A percentile compares a stretch with the other conserved stretches of the same genome.
Conservation (phyloP, 139 green algal genomes). For the Raphidocelis subcapitata region DNA sequence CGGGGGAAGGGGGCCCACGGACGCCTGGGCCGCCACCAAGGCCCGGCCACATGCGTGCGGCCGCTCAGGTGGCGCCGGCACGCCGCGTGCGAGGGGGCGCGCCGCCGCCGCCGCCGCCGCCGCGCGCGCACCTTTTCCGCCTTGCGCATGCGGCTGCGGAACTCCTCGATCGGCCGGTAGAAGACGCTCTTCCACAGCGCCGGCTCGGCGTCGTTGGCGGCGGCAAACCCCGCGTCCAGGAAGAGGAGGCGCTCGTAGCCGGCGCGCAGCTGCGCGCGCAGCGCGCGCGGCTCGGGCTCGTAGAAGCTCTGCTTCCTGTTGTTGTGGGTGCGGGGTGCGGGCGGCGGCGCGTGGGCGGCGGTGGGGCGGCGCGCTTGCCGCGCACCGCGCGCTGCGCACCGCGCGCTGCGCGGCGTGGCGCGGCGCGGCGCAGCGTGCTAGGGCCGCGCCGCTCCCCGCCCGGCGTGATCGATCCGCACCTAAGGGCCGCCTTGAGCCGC, state of each 20-base stretch:
- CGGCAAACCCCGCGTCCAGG: slow-evolving; percentile 45
- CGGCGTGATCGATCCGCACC: background rate
- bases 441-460: no score
- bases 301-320: slow-evolving; percentile 50
- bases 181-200: slow-evolving; percentile 71
- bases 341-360: background rate
- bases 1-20: no score
- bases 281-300: slow-evolving; percentile 42
- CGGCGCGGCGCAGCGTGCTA: no score
- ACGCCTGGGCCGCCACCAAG: no score
- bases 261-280: slow-evolving; percentile 47
- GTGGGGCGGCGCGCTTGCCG: background rate
- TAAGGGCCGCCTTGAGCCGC: slow-evolving; percentile 33
- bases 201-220: slow-evolving; percentile 48
- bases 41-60: no score
- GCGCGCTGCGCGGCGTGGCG: background rate
- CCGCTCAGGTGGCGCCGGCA: no score
- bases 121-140: slow-evolving; percentile 28
- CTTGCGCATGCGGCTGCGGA: slow-evolving; percentile 43
- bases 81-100: no score
- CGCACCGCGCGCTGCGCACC: background rate
- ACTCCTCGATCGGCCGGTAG: slow-evolving; percentile 79
- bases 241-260: slow-evolving; percentile 60
- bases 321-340: background rate
- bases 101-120: no score